Base-by-base conservation (phyloP, 1,139 yeast species). In the Komagataea norvegica region DNA sequence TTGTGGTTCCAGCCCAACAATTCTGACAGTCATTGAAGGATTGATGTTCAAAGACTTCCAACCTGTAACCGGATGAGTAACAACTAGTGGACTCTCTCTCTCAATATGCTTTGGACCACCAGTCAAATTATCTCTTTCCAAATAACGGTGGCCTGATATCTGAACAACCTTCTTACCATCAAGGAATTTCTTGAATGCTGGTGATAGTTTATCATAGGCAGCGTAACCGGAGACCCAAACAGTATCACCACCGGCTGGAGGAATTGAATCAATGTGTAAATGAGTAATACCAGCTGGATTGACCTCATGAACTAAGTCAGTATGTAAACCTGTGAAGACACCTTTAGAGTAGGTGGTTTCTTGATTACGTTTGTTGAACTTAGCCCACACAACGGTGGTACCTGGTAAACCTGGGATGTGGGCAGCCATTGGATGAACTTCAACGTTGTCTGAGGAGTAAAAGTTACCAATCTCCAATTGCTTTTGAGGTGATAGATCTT, bases 341-440 rank as follows among this genome's bases (percentile, higher is more conserved):
- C 43, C 43, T 24, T 27, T 42, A 29, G 40, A 32, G 22, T 29
- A 39, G 11, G 26, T 29, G 25, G 45, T 31, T 41, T 45, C 32
- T 42, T 40, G 31, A 8, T 41, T 28, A 23, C 34, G 31, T 21
- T 40, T 38, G 30, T 31, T 29, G 14, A 37, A 28, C 25, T 40
- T 35, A 11, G 36, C 34, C 80, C 81, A 75, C 46, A 76, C 68
- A 8, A 70, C 70, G 20, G 74, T 57, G 26, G 70, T 59, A 20
- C 79, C 80, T 9, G 62, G 62, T 16, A 60, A 47, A 14, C 66
- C 68, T n/a, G 68, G 66, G 37, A 63, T 70, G 27, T 59, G 62
- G 15, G 68, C 62, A 8, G 64, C 64, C 49, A 67, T 72, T 10
- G 76, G 70, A 49, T 72, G 77, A 18, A 61, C 61, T 48, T 72